Evolutionary conservation across 192 early-diverging fungal genomes (phyloP), one percentile per base, ranked within the genome.

Genomic region (Linnemannia schmuckeri): DNA sequence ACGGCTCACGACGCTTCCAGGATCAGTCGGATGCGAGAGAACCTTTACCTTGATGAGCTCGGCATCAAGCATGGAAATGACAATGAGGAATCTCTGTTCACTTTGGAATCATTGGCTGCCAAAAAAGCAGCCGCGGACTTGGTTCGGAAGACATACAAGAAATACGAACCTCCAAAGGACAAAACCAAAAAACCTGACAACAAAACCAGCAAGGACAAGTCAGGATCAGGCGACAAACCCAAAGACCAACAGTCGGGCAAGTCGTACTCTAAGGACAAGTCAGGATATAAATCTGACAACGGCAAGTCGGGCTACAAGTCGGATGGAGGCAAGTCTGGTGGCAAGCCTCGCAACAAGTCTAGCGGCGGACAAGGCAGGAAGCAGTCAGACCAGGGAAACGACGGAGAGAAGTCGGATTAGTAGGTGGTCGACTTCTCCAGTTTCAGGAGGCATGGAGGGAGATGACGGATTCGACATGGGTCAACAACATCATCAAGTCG

Each of bases 11-110:
- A 75, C 74, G 49, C 49, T 22, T 57, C 52, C 22, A 35, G 33
- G 37, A 57, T 75, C 74, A 75, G 54, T 41, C n/a, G 33, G 18
- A 61, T 75, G 74, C 54, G 74, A 18, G 20, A 40, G 33, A 75
- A 57, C 7, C 17, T 75, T 35, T 75, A 75, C 27, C 30, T 33
- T 24, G 72, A 74, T 22, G 49, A 46, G 6, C 73, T 75, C 49
- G 46, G 33, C 73, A 49, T 75, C 73, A 75, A 55, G 49, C 49
- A 37, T 37, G 37, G 37, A 1, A 55, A 75, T 12, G 47, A 55
- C 10, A 75, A 37, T 33, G 73, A 75, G 30, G 47, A 55, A 10
- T 30, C 49, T 27, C 73, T n/a, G 55, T 18, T 22, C 37, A 49
- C 73, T 52, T 49, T 75, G 46, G 49, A 49, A 12, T 44, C 7